Base-by-base conservation (phyloP, 2,329 filamentous ascomycete genomes). In the Fusarium ramigenum region DNA sequence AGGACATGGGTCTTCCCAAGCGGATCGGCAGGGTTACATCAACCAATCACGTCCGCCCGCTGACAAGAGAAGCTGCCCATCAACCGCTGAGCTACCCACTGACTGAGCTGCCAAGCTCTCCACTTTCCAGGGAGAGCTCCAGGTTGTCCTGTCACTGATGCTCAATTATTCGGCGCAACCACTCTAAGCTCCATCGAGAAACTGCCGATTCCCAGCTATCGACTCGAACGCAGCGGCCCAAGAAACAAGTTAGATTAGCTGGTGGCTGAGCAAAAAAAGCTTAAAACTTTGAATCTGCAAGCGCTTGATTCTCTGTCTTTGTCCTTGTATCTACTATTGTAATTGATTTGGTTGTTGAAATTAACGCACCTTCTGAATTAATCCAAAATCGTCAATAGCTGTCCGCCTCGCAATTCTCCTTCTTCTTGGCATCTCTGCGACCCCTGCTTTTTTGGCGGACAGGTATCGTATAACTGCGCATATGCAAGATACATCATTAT, bases 91-190 rank as follows among this genome's bases (percentile, higher is more conserved):
- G 49, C 30, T 68, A 32, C n/a, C 56, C 57, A 52, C 39, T 62
- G 23, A 44, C 9, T 28, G 19, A 53, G 34, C 50, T 53, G 34
- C 50, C 34, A 47, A 67, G 63, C 46, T 73, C 59, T 19, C 69
- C 64, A 73, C 69, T 60, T 18, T 49, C 36, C 42, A 39, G 37
- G 44, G 44, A 40, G 37, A 72, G 69, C 69, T 69, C 58, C 67
- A 63, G 66, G 47, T 53, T 70, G 46, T 70, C 40, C 40, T 72
- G 68, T 72, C 69, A 73, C 70, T 71, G 37, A 59, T 40, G 66
- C 37, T 47, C 70, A 70, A 34, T 62, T 66, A 73, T 72, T 72
- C 69, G 69, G 59, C 54, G 40, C 65, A 15, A 23, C 25, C 18
- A 39, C 37, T 60, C 69, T 70, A 61, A 61, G 56, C 56, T 73